These are phyloP conservation scores for Phoma herbarum DNA, from an alignment of 2,329 filamentous ascomycete genomes.

Conservation along the genomic window DNA sequence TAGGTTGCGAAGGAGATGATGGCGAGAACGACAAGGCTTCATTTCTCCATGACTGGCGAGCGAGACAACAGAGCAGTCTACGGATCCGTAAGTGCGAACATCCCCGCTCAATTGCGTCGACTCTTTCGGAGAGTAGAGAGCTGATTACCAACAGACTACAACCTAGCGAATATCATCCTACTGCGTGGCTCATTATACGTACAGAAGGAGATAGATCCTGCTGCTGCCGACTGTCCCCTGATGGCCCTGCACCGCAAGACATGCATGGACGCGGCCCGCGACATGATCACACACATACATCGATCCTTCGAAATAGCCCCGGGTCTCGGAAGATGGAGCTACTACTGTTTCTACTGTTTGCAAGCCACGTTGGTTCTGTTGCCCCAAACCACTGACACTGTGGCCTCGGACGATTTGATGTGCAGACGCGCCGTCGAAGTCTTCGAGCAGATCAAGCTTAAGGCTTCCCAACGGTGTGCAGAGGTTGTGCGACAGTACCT, in stretches of 20 bases:
- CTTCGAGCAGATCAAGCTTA: not conserved
- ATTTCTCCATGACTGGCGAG: not conserved
- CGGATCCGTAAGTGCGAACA: not conserved
- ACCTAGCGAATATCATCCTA: not conserved
- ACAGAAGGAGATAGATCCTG: not conserved
- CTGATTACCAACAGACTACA: not conserved
- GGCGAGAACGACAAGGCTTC: not conserved
- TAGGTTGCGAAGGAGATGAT: not conserved
- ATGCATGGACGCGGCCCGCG: not conserved
- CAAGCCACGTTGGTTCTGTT: not conserved
- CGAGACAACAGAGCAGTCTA: not conserved
- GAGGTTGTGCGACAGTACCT: not conserved
- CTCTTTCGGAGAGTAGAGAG: not conserved
- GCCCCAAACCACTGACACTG: not conserved
- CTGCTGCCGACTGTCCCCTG: not conserved
- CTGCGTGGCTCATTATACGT: not conserved
- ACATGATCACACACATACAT: not conserved
- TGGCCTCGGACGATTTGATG: not conserved
- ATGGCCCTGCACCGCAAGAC: not conserved
- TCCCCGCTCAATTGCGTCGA: not conserved
- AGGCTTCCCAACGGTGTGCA: not conserved
- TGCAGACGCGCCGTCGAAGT: not conserved
- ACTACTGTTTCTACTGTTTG: not conserved
- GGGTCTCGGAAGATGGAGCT: not conserved
- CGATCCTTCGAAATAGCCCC: not conserved